These are phyloP conservation scores for Verruconis gallopava DNA, from an alignment of 2,329 filamentous ascomycete genomes.

Conservation along the genomic window DNA sequence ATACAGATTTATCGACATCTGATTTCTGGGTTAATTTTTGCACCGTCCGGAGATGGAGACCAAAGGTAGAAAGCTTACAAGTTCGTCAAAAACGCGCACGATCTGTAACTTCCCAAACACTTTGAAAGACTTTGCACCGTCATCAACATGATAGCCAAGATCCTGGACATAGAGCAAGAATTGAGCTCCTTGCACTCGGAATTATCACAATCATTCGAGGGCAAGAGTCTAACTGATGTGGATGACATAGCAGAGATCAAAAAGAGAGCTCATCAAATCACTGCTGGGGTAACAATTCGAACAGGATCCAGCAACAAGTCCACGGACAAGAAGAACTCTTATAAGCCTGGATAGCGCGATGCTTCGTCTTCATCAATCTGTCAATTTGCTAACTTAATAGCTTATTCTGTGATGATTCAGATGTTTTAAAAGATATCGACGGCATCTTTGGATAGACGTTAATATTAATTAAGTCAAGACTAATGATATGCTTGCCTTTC, in stretches of 20 bases:
- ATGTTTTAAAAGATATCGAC: conserved; percentile 4
- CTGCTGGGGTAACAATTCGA: conserved; percentile 11
- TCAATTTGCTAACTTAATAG: not conserved
- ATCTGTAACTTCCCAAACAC: conserved; percentile 1
- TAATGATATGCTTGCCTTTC: conserved; percentile 8
- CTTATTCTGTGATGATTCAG: conserved; percentile 4
- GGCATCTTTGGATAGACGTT: conserved; percentile 9
- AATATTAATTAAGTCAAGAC: conserved; percentile 7
- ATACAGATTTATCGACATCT: conserved; percentile 13
- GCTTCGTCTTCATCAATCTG: not conserved
- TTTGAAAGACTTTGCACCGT: not conserved
- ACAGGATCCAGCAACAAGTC: conserved; percentile 9
- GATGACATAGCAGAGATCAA: conserved; percentile 11
- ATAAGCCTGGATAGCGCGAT: no score
- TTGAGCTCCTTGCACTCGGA: conserved; percentile 3
- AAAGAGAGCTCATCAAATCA: conserved; percentile 11
- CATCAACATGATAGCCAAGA: conserved; percentile 3
- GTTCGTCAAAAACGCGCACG: conserved; percentile 2
- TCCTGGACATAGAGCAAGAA: conserved; percentile 4
- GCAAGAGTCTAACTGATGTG: conserved; percentile 7
- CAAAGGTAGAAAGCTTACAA: conserved; percentile 5
- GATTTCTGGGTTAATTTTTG: not conserved
- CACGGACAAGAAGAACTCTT: conserved; percentile 3
- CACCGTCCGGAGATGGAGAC: not conserved
- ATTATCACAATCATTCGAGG: conserved; percentile 6